Base-by-base conservation (phyloP, 306 rosid genomes). In the Pyrus betulifolia region DNA sequence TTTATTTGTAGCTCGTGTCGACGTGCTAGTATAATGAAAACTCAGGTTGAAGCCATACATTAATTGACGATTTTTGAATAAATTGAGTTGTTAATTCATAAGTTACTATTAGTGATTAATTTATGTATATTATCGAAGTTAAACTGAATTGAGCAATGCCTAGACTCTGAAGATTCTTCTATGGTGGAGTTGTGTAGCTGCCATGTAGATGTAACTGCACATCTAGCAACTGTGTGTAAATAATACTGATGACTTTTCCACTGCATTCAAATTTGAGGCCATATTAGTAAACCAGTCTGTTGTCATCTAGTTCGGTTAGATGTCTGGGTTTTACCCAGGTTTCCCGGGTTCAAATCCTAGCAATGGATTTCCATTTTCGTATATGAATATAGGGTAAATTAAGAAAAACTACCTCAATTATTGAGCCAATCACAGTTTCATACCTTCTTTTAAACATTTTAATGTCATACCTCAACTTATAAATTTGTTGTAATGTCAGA, bases 331-430 rank as follows among this genome's bases (percentile, higher is more conserved):
- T 71, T 57, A 40, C 84, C 87, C 87, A 85, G 82, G 85, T 86
- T 81, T 86, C 88, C 89, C 42, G 80, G 89, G 91, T 91, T 89
- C 95, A 85, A 86, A 84, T 89, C 91, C 88, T 72, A 72, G 88
- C 85, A 84, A 80, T 63, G 67, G 88, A 81, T 65, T 31, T 64
- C 74, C 68, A 75, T 63, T 71, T 57, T 33, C 6, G 60, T 66
- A 3, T 62, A 22, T 44, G 23, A 59, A 72, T 61, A 31, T 67
- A 27, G 27, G 27, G 27, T 25, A 25, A 25, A 25, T 25, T 25
- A 25, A 0, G 2, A 25, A 25, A 25, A 25, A 25, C 2, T 25
- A 25, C 2, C 2, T 25, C 2, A 25, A 25, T 25, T 25, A 25
- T 25, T 25, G 27, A 0, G 27, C 0, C 27, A 25, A 25, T 25